These are phyloP conservation scores for Tetrastigma voinierianum DNA, from an alignment of 164 flowering plant genomes.

Conservation along the genomic window DNA sequence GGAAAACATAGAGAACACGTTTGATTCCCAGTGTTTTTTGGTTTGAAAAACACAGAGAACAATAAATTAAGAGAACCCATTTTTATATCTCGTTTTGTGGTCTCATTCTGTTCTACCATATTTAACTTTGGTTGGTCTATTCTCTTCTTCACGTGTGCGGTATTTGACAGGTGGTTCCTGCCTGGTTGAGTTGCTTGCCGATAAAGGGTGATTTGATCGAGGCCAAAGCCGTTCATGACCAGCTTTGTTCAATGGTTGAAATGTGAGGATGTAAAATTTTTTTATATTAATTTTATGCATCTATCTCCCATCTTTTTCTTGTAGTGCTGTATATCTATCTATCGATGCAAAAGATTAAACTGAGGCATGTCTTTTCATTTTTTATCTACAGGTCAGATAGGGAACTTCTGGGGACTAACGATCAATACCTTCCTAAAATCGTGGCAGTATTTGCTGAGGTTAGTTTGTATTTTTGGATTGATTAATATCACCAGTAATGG, in stretches of 20 bases:
- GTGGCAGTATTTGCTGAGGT: slow-evolving; percentile 97
- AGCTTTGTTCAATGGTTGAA: slow-evolving; percentile 97
- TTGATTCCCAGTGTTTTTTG: too few relatives aligned
- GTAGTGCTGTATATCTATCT: too few relatives aligned
- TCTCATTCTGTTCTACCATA: not conserved
- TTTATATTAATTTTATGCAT: not conserved
- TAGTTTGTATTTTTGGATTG: slow-evolving; percentile 1
- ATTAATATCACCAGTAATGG: too few relatives aligned
- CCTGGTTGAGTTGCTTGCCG: slow-evolving; percentile 90
- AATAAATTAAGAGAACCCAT: too few relatives aligned
- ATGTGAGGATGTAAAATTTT: slow-evolving; percentile 39
- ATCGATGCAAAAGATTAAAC: too few relatives aligned
- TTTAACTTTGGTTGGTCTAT: not conserved
- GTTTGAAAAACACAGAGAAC: too few relatives aligned
- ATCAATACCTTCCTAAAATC: slow-evolving; percentile 89
- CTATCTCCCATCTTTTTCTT: not conserved
- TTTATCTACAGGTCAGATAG: slow-evolving; percentile 82
- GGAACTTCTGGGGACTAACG: slow-evolving; percentile 85
- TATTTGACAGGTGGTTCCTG: slow-evolving; percentile 74
- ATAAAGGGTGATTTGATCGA: slow-evolving; percentile 89
- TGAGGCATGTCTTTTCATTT: not conserved
- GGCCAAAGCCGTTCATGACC: slow-evolving; percentile 94
- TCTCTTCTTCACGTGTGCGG: too few relatives aligned
- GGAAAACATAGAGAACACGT: too few relatives aligned
- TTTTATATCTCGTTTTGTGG: too few relatives aligned